A percentile compares a stretch with the other conserved stretches of the same genome.
Conservation (phyloP, 495 filamentous ascomycete species). For the Aspergillus hancockii region DNA sequence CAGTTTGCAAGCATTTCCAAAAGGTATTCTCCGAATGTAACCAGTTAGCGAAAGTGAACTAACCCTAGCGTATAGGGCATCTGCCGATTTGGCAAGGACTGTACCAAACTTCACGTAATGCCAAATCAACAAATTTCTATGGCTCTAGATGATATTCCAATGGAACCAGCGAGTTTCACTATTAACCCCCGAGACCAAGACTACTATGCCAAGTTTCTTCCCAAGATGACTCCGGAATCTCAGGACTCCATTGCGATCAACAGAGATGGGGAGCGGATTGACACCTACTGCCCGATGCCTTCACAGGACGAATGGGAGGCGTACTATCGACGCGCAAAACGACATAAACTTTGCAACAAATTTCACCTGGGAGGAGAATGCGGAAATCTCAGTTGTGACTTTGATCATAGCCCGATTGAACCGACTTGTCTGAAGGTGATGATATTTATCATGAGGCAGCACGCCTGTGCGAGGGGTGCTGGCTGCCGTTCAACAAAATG, state of each 20-base stretch:
- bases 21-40: conserved; percentile 25
- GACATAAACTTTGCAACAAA: conserved; percentile 44
- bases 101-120: conserved; percentile 40
- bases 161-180: conserved; percentile 11
- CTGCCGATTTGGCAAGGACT: conserved; percentile 40
- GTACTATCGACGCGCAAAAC: conserved; percentile 34
- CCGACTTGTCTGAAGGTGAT: conserved; percentile 32
- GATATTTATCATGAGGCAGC: conserved; percentile 39
- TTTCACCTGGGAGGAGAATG: conserved; percentile 44
- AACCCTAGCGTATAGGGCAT: conserved; percentile 29
- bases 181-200: conserved; percentile 27
- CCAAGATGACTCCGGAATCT: conserved; percentile 23
- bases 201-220: conserved; percentile 28
- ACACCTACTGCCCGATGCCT: conserved; percentile 34
- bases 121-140: conserved; percentile 30
- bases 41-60: conserved; percentile 12
- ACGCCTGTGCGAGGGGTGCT: conserved; percentile 34
- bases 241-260: conserved; percentile 45
- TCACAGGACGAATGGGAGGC: conserved; percentile 30
- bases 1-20: conserved; percentile 41
- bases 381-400: conserved; percentile 36
- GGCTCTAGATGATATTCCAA: conserved; percentile 14
- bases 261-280: conserved; percentile 44
- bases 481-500: conserved; percentile 44
- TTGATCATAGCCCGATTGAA: conserved; percentile 42